Percentiles rank a stretch among this genome's conserved stretches.
Evolutionary conservation across 805 yeast genomes (phyloP).

Genomic region (Ogataea thermomethanolica): DNA sequence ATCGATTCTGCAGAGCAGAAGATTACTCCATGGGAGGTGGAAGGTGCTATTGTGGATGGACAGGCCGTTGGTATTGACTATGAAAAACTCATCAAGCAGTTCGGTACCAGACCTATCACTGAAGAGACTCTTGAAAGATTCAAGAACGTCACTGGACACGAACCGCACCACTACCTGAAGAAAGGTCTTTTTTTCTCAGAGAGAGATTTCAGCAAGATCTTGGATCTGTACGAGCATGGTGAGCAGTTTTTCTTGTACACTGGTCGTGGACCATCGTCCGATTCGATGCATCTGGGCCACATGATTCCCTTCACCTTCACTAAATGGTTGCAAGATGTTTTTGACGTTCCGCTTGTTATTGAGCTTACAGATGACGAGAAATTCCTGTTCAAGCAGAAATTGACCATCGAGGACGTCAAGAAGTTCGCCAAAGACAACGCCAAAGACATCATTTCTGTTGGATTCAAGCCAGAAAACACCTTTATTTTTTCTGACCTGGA

Average conservation of each 20-base stretch:
- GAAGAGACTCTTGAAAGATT: conserved; percentile 74
- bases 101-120: conserved; percentile 77
- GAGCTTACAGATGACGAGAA: conserved; percentile 97
- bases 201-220: conserved; percentile 73
- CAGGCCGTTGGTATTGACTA: conserved; percentile 88
- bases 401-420: conserved; percentile 86
- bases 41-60: conserved; percentile 97
- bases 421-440: conserved; percentile 77
- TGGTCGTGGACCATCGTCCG: conserved; percentile 95
- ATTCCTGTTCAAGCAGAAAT: conserved; percentile 86
- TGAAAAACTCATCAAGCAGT: conserved; percentile 78
- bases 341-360: conserved; percentile 91
- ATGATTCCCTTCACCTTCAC: conserved; percentile 94
- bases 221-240: conserved; percentile 89
- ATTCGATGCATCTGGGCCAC: conserved; percentile 94
- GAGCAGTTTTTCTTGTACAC: conserved; percentile 94
- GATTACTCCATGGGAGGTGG: conserved; percentile 98
- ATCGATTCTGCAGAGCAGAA: conserved; percentile 41
- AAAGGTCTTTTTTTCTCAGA: conserved; percentile 93
- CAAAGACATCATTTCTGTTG: conserved; percentile 89
- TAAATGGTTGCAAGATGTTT: conserved; percentile 96
- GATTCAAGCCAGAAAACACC: conserved; percentile 92
- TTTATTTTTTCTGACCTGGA: conserved; percentile 90
- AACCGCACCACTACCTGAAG: conserved; percentile 86
- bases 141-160: conserved; percentile 76